Percentiles rank a stretch among this genome's conserved stretches.
Evolutionary conservation across 1,284 basidiomycete genomes (phyloP).

Genomic region (Ustilago esculenta): DNA sequence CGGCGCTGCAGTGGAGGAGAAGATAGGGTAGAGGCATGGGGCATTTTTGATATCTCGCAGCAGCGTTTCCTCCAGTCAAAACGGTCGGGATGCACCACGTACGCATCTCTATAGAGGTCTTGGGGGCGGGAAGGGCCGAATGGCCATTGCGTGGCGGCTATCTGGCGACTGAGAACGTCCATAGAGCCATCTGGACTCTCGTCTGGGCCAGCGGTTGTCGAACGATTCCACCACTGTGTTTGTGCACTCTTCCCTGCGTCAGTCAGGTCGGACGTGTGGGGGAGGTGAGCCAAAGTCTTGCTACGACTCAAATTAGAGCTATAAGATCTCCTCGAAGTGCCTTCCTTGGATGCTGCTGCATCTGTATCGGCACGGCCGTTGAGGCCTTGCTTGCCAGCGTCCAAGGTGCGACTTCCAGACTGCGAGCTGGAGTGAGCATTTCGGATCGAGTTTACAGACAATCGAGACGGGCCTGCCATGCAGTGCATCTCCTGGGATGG

Average conservation of each 20-base stretch:
- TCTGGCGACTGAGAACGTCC: slow-evolving; percentile 20
- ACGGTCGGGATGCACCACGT: slow-evolving; percentile 38
- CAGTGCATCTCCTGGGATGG: slow-evolving; percentile 18
- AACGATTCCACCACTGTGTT: slow-evolving; percentile 22
- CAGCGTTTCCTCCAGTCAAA: slow-evolving; percentile 44
- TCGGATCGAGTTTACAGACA: background rate
- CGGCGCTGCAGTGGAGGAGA: slow-evolving; percentile 26
- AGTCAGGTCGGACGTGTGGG: background rate
- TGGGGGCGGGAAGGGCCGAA: slow-evolving; percentile 31
- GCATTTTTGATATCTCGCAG: background rate
- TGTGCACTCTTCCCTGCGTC: slow-evolving; percentile 1
- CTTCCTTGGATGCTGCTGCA: background rate
- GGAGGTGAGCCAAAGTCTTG: slow-evolving; percentile 1
- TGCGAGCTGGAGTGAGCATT: slow-evolving; percentile 34
- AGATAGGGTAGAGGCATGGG: background rate
- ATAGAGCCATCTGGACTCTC: background rate
- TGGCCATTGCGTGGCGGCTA: slow-evolving; percentile 22
- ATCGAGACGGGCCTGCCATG: slow-evolving; percentile 34
- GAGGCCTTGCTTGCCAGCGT: slow-evolving; percentile 5
- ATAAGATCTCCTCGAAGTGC: slow-evolving; percentile 1
- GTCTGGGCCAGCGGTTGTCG: background rate
- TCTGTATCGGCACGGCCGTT: slow-evolving; percentile 1
- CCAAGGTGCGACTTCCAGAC: slow-evolving; percentile 3
- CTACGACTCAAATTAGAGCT: slow-evolving; percentile 10
- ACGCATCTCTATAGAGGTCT: slow-evolving; percentile 43